A percentile compares a stretch with the other conserved stretches of the same genome.
Conservation (phyloP, 73 alveolate genomes). For the Tetrahymena thermophila region DNA sequence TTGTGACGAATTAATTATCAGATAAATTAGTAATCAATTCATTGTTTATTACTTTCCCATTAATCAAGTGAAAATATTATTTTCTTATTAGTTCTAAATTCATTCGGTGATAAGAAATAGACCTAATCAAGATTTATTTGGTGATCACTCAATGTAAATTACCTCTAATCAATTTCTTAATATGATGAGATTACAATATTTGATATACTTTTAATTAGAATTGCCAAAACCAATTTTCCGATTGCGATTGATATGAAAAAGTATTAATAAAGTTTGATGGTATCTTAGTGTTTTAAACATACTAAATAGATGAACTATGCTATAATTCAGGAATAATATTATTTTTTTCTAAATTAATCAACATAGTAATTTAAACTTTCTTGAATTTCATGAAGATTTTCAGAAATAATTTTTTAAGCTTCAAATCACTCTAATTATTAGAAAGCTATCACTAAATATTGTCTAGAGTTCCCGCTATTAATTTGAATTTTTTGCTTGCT, state of each 20-base stretch:
- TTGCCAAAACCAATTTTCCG: too few species aligned
- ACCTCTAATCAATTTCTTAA: neutral
- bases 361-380: neutral
- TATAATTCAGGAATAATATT: too few species aligned
- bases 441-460: neutral
- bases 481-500: too few species aligned
- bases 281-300: neutral
- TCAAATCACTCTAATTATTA: neutral
- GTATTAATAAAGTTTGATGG: neutral
- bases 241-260: neutral
- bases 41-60: neutral
- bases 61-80: too few species aligned
- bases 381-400: too few species aligned
- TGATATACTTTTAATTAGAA: too few species aligned
- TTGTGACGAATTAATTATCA: neutral
- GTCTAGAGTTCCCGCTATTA: neutral
- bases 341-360: too few species aligned
- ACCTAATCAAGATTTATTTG: neutral
- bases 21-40: too few species aligned
- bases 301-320: neutral
- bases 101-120: neutral
- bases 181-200: neutral
- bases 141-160: neutral
- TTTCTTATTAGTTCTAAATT: neutral
- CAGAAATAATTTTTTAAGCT: neutral